Evolutionary conservation across 2,329 filamentous ascomycete genomes (phyloP).

Genomic region (Aspergillus quadrilineatus): DNA sequence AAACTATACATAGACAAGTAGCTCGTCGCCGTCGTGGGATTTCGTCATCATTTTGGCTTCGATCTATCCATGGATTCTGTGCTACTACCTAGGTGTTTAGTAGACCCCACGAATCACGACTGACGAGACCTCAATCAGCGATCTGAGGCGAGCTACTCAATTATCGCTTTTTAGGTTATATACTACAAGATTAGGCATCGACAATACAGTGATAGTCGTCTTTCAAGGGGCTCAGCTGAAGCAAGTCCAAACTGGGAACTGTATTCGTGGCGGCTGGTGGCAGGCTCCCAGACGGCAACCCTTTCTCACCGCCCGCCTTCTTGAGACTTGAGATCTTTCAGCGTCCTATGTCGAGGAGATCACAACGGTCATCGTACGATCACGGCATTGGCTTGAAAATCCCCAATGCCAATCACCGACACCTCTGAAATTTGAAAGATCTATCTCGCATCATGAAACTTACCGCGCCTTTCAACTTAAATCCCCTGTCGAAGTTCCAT

Average conservation of each 20-base stretch:
- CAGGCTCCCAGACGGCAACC: slow-evolving; percentile 3
- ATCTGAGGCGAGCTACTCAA: background rate
- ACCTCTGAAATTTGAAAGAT: background rate
- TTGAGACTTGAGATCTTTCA: background rate
- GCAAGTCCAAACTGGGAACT: background rate
- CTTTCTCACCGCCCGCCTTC: slow-evolving; percentile 17
- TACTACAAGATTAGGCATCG: background rate
- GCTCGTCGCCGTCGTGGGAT: slow-evolving; percentile 4
- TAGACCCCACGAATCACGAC: background rate
- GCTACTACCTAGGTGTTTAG: background rate
- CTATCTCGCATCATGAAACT: slow-evolving; percentile 49
- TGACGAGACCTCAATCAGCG: background rate
- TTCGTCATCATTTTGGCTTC: slow-evolving; percentile 20
- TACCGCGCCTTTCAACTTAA: slow-evolving; percentile 48
- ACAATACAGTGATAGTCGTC: background rate
- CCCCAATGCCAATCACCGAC: background rate
- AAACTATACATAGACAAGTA: background rate
- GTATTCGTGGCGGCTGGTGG: slow-evolving; percentile 12
- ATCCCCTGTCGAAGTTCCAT: slow-evolving; percentile 55
- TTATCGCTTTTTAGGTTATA: background rate
- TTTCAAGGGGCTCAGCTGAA: slow-evolving; percentile 2
- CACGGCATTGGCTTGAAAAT: background rate
- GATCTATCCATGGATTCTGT: slow-evolving; percentile 2
- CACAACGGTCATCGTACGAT: background rate
- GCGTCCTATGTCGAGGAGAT: background rate